phyloP scores from a whole-genome alignment of 1,139 yeast species.

The Oligophagozyma castellii region DNA sequence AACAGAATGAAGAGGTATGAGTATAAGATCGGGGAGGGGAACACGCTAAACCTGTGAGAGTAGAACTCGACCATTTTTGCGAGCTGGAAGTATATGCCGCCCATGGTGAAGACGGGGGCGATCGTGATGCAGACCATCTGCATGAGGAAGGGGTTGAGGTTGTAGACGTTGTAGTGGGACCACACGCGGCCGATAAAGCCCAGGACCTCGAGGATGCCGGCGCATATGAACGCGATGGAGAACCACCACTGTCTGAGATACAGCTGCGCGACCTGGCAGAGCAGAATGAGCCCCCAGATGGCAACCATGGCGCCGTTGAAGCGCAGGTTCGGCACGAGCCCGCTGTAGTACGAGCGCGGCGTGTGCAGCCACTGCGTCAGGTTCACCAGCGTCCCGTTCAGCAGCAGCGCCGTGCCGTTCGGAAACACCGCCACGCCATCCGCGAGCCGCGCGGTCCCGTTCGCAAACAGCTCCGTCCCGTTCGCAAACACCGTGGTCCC shows the following conservation, averaged over 20 bases:
- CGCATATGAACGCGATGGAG: conserved; percentile 45
- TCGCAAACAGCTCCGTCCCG: too few species aligned
- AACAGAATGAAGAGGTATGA: conserved; percentile 52
- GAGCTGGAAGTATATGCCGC: conserved; percentile 65
- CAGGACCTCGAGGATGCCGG: conserved; percentile 47
- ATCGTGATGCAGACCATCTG: conserved; percentile 63
- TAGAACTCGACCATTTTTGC: conserved; percentile 62
- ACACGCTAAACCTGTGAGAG: conserved; percentile 45
- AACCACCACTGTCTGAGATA: conserved; percentile 63
- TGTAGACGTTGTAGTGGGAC: conserved; percentile 28
- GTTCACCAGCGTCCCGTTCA: too few species aligned
- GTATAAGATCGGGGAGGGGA: conserved; percentile 61
- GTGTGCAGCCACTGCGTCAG: too few species aligned
- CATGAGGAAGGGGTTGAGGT: conserved; percentile 36
- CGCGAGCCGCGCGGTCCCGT: too few species aligned
- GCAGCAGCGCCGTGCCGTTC: too few species aligned
- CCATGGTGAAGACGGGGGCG: conserved; percentile 86
- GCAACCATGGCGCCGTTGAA: conserved; percentile 36
- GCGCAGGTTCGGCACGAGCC: conserved; percentile 19
- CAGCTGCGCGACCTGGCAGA: conserved; percentile 31
- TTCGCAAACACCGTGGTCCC: too few species aligned
- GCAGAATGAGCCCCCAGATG: conserved; percentile 33
- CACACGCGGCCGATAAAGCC: conserved; percentile 61
- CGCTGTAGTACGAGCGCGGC: conserved; percentile 16
- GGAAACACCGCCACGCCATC: too few species aligned